These are phyloP conservation scores for Solanum aculeatissimum DNA, from an alignment of 305 asterid genomes.

Conservation along the genomic window DNA sequence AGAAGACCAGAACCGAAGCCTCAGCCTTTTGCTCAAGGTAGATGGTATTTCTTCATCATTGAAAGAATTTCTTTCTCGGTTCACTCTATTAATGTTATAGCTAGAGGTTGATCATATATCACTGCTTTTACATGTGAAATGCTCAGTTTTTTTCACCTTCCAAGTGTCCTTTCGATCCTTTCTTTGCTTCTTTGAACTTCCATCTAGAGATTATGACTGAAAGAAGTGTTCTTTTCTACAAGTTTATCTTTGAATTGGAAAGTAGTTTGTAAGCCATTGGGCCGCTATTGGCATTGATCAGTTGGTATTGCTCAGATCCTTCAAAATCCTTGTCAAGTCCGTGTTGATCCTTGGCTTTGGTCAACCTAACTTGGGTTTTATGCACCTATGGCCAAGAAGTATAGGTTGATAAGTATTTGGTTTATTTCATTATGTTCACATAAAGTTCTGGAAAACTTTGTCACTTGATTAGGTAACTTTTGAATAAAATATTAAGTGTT, in stretches of 20 bases:
- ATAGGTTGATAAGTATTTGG: background rate
- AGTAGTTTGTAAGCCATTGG: background rate
- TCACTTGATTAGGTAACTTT: background rate
- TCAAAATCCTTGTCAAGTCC: background rate
- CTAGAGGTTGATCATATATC: background rate
- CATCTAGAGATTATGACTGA: background rate
- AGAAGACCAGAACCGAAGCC: conserved; percentile 60
- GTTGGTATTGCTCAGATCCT: background rate
- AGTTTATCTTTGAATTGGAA: background rate
- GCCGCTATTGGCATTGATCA: background rate
- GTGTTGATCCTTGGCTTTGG: background rate
- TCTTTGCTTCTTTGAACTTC: background rate
- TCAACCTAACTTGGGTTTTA: background rate
- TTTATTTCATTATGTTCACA: background rate
- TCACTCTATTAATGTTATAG: background rate
- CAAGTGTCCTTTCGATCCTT: background rate
- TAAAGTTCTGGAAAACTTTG: background rate
- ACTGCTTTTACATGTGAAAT: background rate
- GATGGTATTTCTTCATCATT: background rate
- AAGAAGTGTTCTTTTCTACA: background rate
- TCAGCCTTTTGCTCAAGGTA: conserved; percentile 87
- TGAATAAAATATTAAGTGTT: background rate
- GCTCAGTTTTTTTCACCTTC: background rate
- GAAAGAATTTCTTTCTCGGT: background rate
- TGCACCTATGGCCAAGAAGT: background rate